Base-by-base conservation (phyloP, 2,329 filamentous ascomycete species). In the Diaporthe sp. region DNA sequence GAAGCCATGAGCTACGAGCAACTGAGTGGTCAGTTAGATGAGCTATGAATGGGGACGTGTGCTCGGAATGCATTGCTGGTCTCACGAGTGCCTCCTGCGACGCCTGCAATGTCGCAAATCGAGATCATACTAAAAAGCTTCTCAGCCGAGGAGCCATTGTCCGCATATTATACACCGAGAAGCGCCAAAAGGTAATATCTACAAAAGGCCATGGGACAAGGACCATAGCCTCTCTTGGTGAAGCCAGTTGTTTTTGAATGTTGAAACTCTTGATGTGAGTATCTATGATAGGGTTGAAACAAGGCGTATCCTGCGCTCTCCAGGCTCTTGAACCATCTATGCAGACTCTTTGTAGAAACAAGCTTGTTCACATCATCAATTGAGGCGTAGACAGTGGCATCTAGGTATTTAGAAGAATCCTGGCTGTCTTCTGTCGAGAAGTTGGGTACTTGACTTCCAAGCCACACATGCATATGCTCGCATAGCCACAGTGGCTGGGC, bases 1-100 rank as follows among this genome's bases (percentile, higher is more conserved):
- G 75, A 75, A 55, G 68, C 70, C 2, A 76, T 76, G 75, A 62
- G 39, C 34, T 72, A 53, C 37, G 34, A 62, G 57, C 42, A 53
- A 10, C 9, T 12, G 15, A 22, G 31, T 62, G 71, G 17, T 12
- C 46, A 37, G 31, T 19, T 5, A 17, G 58, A 62, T 34, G 71
- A 72, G 46, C 44, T 72, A 17, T 62, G 60, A 42, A 10, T 9
- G 51, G 25, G 39, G 19, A 39, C 8, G 6, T 9, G n/a, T 51
- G 58, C 34, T 55, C 2, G 22, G 8, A 15, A 22, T 46, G 42
- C 42, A 31, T 15, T 37, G 44, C 28, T 51, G 28, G 28, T 51
- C 44, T 25, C 31, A n/a, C 19, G 19, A n/a, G 37, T 9, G 25
- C 51, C n/a, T 28, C 22, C 22, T 51, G 46, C 22, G 39, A 13